Base-by-base conservation (phyloP, 176 grass and related monocot genomes). In the Phoenix roebelenii region DNA sequence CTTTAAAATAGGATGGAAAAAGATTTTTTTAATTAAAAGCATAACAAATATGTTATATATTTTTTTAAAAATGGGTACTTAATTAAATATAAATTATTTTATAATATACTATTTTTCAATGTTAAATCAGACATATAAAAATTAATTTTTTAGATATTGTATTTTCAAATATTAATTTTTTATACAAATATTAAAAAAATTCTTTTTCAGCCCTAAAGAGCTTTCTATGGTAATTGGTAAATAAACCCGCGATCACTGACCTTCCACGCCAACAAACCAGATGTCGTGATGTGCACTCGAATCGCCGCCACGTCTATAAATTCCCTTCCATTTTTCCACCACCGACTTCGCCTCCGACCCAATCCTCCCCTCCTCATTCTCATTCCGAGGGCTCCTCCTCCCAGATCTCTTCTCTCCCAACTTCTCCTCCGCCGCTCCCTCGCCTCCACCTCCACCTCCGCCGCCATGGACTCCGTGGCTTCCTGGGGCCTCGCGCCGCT, bases 401-500 rank as follows among this genome's bases (percentile, higher is more conserved):
- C 15, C 0, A 50, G 24, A 54, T 2, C n/a, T 50, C 52, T 20
- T 17, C 17, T 6, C 49, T 16, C 54, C 18, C 4, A 23, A 49
- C 12, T 35, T 22, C 39, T 16, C 78, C 22, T 19, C 1, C 26
- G 18, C 60, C 29, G 35, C 17, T 3, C 58, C 0, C 20, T 20
- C 20, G 20, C 20, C 20, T 20, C 20, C 14, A 1, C 15, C 53
- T 29, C 0, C 22, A 5, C 59, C 16, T 17, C 58, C 5, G 52
- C 23, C 50, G 55, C 82, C 67, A 98, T 92, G 93, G 88, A 98
- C 28, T 15, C 93, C 50, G 84, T 98, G 23, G 59, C 72, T 3
- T 55, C 67, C 3, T 92, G 93, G 88, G 93, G 93, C 0, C 79
- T 98, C 3, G 64, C 84, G 12, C 74, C 93, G 0, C 82, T 98